Evolutionary conservation across 495 filamentous ascomycete species (phyloP), one percentile per base, ranked within the genome.

Genomic region (Aspergillus conjunctus): DNA sequence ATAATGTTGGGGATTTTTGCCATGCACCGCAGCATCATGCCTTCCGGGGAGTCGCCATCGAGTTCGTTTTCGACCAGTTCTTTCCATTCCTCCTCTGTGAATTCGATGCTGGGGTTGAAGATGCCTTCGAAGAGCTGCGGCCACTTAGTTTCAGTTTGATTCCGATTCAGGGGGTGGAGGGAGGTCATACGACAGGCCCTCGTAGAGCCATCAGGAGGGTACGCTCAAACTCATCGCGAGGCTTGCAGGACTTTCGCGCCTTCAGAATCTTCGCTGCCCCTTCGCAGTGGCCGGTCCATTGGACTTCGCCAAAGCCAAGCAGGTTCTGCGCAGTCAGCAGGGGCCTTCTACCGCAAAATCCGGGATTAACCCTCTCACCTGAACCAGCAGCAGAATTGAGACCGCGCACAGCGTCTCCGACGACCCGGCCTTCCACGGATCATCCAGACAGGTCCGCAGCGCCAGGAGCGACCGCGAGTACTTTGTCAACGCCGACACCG

Each of bases 391-490:
- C 7, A 81, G 49, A 14, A 83, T 17, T 67, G 75, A 76, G 0
- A 82, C 74, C 1, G 80, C 76, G 50, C 75, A 74, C 4, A 83
- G 63, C 17, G 80, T 81, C 43, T 74, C 73, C 1, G 75, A 67
- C 7, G 69, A 58, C 1, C 60, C 51, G 3, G 78, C 79, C 59
- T 73, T 73, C 32, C 54, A 44, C 0, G 71, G 69, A 30, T 82
- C 71, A 59, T 76, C 70, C 9, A 83, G 57, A 60, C 68, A 72
- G 0, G 59, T 53, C n/a, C 74, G 61, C 1, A 83, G 65, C 0
- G 67, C 63, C 18, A 39, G 59, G 1, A 81, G 56, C 6, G 78
- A 77, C 0, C 53, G 68, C 1, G 75, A 72, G 57, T 81, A 76
- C 33, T 76, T 81, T 8, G 57, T 50, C 31, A 81, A 55, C 0